These are phyloP conservation scores for Waltergamsia citrina DNA, from an alignment of 2,329 filamentous ascomycete species.

Conservation along the genomic window DNA sequence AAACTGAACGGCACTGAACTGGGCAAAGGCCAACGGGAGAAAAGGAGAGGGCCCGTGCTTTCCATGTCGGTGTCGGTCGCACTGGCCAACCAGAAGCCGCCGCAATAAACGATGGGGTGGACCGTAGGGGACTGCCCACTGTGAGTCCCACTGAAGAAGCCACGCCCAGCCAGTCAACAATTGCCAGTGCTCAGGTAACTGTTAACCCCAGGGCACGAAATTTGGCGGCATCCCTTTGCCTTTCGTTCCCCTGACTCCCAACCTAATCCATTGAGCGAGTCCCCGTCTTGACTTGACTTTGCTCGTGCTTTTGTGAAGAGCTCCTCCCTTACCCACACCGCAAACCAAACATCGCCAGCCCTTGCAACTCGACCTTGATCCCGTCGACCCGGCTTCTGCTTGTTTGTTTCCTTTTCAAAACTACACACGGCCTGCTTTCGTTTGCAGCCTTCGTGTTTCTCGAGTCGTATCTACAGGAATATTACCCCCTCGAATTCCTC, in stretches of 20 bases:
- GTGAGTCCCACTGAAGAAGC: not conserved
- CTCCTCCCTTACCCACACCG: not conserved
- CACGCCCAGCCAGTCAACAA: conserved; percentile 8
- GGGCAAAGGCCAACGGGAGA: not conserved
- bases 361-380: not conserved
- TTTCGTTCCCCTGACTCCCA: conserved; percentile 21
- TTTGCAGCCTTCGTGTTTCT: conserved; percentile 2
- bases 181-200: conserved; percentile 8
- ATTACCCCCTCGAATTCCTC: conserved; percentile 1
- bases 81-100: conserved; percentile 16
- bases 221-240: conserved; percentile 12
- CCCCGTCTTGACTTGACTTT: conserved; percentile 1
- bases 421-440: not conserved
- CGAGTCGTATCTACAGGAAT: too few relatives aligned
- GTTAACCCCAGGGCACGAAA: conserved; percentile 21
- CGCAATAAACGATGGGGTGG: not conserved
- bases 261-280: not conserved
- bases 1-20: not conserved
- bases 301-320: too few relatives aligned
- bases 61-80: conserved; percentile 1
- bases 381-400: not conserved
- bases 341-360: conserved; percentile 2
- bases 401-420: not conserved
- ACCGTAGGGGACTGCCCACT: conserved; percentile 3
- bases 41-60: conserved; percentile 5